Evolutionary conservation across 148 eudicot genomes (phyloP), one percentile per base, ranked within the genome.

Genomic region (Chenopodium formosanum): DNA sequence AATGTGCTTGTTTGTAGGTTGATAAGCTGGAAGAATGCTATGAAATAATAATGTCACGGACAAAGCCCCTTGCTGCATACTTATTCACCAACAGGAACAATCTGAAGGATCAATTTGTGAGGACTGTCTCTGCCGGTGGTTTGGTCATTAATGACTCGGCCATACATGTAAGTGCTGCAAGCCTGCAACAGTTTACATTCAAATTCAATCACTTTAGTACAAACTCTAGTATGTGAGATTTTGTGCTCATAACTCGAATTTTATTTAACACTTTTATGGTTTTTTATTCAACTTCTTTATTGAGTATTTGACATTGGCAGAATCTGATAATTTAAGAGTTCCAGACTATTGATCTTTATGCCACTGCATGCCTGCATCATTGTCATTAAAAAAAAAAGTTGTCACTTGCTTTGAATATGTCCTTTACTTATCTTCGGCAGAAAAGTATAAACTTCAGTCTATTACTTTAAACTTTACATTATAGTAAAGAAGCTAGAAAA

Each of bases 61-160:
- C 86, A 34, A 91, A 90, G 84, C 93, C 94, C 68, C 94, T 91
- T 74, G 93, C 93, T 23, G 92, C 92, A 27, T 91, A 91, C 78
- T 65, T 90, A 31, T 91, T 90, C 83, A 90, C 92, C 40, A 85
- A 88, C 72, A 74, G 77, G 70, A 82, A 88, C 73, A 72, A 78
- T 64, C 75, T 89, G 65, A 90, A 92, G 86, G 81, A 85, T 75
- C 78, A 84, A 53, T 90, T 92, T 75, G 87, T 92, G 47, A 58
- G 62, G 17, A 79, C 70, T 63, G 60, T 90, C 37, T 89, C 90
- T 60, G 89, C 93, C 69, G 95, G 95, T 31, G 90, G 93, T 62
- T 81, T 92, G 80, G 83, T 86, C 77, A 72, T 92, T 75, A 90
- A 92, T 67, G 95, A 92, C 75, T 81, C 92, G 7, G 80, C 88